A percentile compares a stretch with the other conserved stretches of the same genome.
These are phyloP conservation scores for Ascochyta rabiei DNA, from an alignment of 2,329 filamentous ascomycete species.

Conservation along the genomic window DNA sequence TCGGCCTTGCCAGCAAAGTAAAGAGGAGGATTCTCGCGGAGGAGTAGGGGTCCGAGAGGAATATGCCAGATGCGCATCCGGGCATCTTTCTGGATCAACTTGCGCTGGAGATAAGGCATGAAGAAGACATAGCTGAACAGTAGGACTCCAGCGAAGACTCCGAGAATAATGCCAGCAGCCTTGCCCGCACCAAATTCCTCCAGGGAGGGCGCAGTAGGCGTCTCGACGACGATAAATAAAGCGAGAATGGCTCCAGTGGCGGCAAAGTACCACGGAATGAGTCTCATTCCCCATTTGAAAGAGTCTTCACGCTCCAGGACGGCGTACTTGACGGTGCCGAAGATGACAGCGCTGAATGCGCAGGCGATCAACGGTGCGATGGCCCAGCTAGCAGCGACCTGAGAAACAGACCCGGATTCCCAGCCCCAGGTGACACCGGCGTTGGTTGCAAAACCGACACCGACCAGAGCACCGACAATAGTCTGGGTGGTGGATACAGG, in stretches of 20 bases:
- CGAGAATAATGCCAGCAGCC: slow-evolving; percentile 34
- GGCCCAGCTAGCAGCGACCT: slow-evolving; percentile 53
- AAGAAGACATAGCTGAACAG: slow-evolving; percentile 35
- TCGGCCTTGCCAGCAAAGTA: slow-evolving; percentile 51
- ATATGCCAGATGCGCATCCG: slow-evolving; percentile 36
- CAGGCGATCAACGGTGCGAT: slow-evolving; percentile 58
- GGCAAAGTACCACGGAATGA: slow-evolving; percentile 58
- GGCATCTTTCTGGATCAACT: slow-evolving; percentile 33
- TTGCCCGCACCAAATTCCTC: slow-evolving; percentile 41
- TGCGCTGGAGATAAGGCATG: slow-evolving; percentile 37
- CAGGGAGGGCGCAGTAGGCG: slow-evolving; percentile 42
- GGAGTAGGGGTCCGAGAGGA: slow-evolving; percentile 48
- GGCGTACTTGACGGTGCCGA: slow-evolving; percentile 56
- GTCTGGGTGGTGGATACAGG: slow-evolving; percentile 69
- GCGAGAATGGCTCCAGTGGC: slow-evolving; percentile 57
- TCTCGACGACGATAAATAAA: slow-evolving; percentile 64
- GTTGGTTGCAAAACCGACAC: slow-evolving; percentile 60
- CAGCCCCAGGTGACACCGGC: slow-evolving; percentile 34
- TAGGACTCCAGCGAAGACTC: slow-evolving; percentile 33
- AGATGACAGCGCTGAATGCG: slow-evolving; percentile 57
- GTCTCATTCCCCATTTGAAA: slow-evolving; percentile 56
- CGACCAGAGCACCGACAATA: slow-evolving; percentile 64
- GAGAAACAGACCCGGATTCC: slow-evolving; percentile 34
- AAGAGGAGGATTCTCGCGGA: slow-evolving; percentile 48
- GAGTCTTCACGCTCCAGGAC: slow-evolving; percentile 58